Base-by-base conservation (phyloP, 1,284 basidiomycete genomes). In the Coniferiporia sulphurascens region DNA sequence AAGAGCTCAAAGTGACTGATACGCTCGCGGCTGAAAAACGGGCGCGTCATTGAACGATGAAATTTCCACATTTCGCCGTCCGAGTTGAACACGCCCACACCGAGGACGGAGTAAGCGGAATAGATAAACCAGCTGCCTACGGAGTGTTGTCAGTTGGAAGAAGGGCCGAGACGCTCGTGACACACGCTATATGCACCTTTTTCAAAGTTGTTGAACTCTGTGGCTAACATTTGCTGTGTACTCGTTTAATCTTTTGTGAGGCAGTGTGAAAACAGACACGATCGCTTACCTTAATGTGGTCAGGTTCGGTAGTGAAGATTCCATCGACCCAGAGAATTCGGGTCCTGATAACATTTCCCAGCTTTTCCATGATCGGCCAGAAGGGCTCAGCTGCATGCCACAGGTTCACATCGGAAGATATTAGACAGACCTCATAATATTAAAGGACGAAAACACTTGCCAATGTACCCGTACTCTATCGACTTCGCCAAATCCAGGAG, bases 71-170 rank as follows among this genome's bases (percentile, higher is more conserved):
- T 19, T 4, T 63, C 62, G 67, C 78, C 77, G 59, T 80, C 77
- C 0, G 78, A 69, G 62, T 80, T 78, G 64, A 80, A 80, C 12
- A 79, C 76, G 3, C 79, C 79, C 1, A 71, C 72, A 9, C 78
- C 79, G 13, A 79, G 65, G 4, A 79, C 66, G 15, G 69, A 68
- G 34, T 68, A 57, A 1, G 70, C 72, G 15, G 59, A 58, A 48
- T 67, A 67, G 32, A 64, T 66, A 48, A 74, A 69, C 46, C 62
- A 64, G 15, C 66, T 63, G 1, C 74, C 74, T 74, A 48, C 8
- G 32, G 8, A 38, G 51, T 49, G 61, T 7, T 68, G 71, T 55
- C 64, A 34, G 63, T 50, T 7, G 19, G 35, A 50, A 9, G 35
- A 0, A 45, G 63, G 13, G 46, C 62, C 9, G n/a, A 43, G 41